A percentile compares a stretch with the other conserved stretches of the same genome.
Conservation (phyloP, 306 rosid genomes). For the Vicia faba region DNA sequence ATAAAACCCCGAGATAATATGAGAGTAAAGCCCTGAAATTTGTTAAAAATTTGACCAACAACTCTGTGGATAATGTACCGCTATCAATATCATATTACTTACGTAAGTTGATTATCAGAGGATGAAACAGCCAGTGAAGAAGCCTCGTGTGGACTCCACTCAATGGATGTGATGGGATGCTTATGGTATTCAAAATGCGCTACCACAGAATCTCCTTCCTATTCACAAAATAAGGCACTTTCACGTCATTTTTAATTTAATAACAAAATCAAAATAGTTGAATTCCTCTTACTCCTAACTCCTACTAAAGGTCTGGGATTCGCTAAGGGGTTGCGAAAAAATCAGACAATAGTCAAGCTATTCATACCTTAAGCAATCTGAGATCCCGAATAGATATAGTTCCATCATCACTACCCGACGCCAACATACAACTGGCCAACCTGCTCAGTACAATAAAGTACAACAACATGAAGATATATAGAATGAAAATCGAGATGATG, state of each 20-base stretch:
- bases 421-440: conserved; percentile 88
- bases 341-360: conserved; percentile 5
- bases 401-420: conserved; percentile 97
- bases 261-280: conserved; percentile 9
- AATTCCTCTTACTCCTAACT: too few relatives aligned
- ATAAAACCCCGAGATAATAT: conserved; percentile 7
- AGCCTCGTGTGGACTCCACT: conserved; percentile 95
- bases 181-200: conserved; percentile 91
- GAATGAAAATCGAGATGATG: not conserved
- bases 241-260: conserved; percentile 24
- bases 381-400: conserved; percentile 93
- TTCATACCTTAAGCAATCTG: conserved; percentile 73
- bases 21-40: conserved; percentile 4
- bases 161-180: conserved; percentile 88
- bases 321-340: not conserved
- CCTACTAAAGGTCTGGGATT: too few relatives aligned
- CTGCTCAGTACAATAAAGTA: conserved; percentile 45
- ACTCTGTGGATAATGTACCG: not conserved
- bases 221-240: conserved; percentile 35
- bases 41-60: not conserved
- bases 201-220: conserved; percentile 82
- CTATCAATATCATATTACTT: conserved; percentile 36
- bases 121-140: conserved; percentile 89
- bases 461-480: conserved; percentile 19
- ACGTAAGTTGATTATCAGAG: conserved; percentile 96